Evolutionary conservation across 1,284 basidiomycete genomes (phyloP).

Genomic region (Puccinia polysora): DNA sequence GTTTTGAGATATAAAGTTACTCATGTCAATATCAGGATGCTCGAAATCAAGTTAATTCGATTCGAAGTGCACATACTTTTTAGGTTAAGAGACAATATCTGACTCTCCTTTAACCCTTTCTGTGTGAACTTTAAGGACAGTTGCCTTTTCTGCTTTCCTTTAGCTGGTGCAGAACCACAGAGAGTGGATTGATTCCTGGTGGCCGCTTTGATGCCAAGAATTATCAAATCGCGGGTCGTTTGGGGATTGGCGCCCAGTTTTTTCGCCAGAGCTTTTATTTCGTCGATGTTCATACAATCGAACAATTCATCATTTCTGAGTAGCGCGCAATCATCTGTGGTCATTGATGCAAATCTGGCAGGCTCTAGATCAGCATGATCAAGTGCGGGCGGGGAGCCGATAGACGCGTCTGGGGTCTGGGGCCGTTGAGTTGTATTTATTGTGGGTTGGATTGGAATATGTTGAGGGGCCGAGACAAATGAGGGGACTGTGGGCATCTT

Average conservation of each 20-base stretch:
- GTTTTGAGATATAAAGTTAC: background rate
- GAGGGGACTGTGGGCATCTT: background rate
- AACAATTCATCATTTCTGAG: slow-evolving; percentile 32
- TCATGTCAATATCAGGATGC: background rate
- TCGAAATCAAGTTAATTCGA: background rate
- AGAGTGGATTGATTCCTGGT: slow-evolving; percentile 29
- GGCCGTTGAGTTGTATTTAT: too few species aligned
- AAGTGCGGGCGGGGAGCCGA: too few species aligned
- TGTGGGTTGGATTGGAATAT: background rate
- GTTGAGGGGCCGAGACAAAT: background rate
- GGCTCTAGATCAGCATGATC: slow-evolving; percentile 5
- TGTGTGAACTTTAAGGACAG: slow-evolving; percentile 21
- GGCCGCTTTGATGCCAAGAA: slow-evolving; percentile 6
- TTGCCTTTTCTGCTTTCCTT: slow-evolving; percentile 14
- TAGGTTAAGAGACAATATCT: slow-evolving; percentile 21
- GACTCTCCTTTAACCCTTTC: slow-evolving; percentile 31
- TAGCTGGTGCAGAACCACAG: background rate
- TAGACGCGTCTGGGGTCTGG: too few species aligned
- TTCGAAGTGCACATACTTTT: slow-evolving; percentile 29
- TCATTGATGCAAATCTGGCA: slow-evolving; percentile 8
- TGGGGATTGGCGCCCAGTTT: slow-evolving; percentile 11
- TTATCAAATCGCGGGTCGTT: slow-evolving; percentile 32
- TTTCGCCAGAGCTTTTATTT: slow-evolving; percentile 35
- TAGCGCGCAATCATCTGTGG: background rate
- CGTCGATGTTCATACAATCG: slow-evolving; percentile 10